Conservation (phyloP, 176 grass and related monocot genomes). For the Triticum monococcum region DNA sequence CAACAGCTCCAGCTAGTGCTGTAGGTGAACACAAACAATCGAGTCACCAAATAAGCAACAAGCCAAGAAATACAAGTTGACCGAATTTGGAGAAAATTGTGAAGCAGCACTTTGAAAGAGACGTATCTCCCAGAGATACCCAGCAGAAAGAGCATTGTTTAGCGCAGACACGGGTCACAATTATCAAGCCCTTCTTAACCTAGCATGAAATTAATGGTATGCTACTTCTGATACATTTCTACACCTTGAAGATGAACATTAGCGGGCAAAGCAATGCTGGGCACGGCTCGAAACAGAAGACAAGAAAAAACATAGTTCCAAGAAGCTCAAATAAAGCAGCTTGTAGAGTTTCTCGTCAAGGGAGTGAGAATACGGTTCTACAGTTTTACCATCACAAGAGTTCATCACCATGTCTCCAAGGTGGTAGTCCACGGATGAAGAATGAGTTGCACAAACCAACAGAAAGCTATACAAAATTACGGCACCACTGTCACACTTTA, state of each 20-base stretch:
- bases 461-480: slow-evolving; percentile 83
- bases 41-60: too few relatives aligned
- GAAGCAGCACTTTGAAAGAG: too few relatives aligned
- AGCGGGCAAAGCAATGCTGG: background rate
- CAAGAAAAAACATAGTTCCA: background rate
- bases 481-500: slow-evolving; percentile 11
- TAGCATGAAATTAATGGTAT: background rate
- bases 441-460: slow-evolving; percentile 45
- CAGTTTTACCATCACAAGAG: slow-evolving; percentile 38
- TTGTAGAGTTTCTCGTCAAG: slow-evolving; percentile 18
- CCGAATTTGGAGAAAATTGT: too few relatives aligned
- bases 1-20: too few relatives aligned
- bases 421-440: slow-evolving; percentile 31
- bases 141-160: too few relatives aligned
- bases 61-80: too few relatives aligned
- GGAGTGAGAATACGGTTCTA: slow-evolving; percentile 33
- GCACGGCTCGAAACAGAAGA: background rate
- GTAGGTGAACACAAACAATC: too few relatives aligned
- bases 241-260: background rate
- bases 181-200: background rate
- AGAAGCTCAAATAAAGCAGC: background rate
- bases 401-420: slow-evolving; percentile 19
- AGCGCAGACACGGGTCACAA: too few relatives aligned
- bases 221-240: background rate
- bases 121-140: too few relatives aligned